Evolutionary conservation across 2,329 filamentous ascomycete genomes (phyloP), one percentile per base, ranked within the genome.

Genomic region (Lachnellula subtilissima): DNA sequence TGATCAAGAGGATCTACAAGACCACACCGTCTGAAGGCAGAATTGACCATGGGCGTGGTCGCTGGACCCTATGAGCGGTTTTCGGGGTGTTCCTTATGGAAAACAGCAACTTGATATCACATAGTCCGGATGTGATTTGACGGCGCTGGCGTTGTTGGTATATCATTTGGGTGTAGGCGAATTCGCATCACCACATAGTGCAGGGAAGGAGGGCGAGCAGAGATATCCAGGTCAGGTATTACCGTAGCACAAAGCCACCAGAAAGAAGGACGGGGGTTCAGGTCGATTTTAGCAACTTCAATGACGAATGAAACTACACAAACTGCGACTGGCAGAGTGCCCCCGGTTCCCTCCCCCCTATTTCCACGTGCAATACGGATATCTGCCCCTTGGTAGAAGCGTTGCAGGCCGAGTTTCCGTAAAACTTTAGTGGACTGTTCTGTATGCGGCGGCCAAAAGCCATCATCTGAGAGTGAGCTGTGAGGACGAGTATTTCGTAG

Each of bases 1-100:
- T 51, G 66, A 69, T 50, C 64, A 66, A 39, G 66, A 67, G 22
- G 65, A 68, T 35, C 54, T 53, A 22, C 42, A 45, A 4, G 45
- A 32, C 12, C 45, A 23, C 12, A 48, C 45, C 4, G 19, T 22
- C n/a, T 25, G 12, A 48, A 22, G 23, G 14, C 6, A 14, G 23
- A 8, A 8, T 22, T 22, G 7, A n/a, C 12, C 25, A n/a, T 47
- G 3, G 9, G 14, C n/a, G 9, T 47, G 11, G 25, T 47, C 22
- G 45, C 45, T 25, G 11, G 23, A 7, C 19, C 17, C 19, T 2
- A 12, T 45, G 15, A 9, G 9, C 5, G 11, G 11, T 4, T 58
- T 59, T 28, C 25, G 53, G 25, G 45, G 32, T 46, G 42, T 36
- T 47, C 43, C 52, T 52, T 43, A 9, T 11, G 8, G 28, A 48